These are phyloP conservation scores for Lactarius psammicola DNA, from an alignment of 768 basidiomycete species.

Conservation along the genomic window DNA sequence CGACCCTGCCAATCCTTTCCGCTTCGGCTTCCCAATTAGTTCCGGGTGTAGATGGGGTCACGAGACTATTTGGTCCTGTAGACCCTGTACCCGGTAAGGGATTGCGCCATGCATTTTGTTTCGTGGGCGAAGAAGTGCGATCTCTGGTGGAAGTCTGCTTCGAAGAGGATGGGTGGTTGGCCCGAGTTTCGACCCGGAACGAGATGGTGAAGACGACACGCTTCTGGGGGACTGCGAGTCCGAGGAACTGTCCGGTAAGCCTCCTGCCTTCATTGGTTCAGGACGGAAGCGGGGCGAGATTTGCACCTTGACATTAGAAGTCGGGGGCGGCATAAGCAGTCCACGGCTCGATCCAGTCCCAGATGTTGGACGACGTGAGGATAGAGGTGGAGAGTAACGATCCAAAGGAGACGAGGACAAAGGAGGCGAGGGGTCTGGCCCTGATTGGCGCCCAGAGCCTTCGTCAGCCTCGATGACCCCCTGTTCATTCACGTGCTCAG, in stretches of 20 bases:
- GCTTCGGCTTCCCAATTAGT: slow-evolving; percentile 14
- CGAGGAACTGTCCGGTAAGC: slow-evolving; percentile 15
- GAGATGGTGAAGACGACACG: slow-evolving; percentile 9
- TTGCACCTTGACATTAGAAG: slow-evolving; percentile 54
- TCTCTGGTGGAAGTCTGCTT: neutral
- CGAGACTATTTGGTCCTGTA: neutral
- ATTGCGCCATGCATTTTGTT: slow-evolving; percentile 37
- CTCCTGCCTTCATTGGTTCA: slow-evolving; percentile 58
- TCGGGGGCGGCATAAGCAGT: slow-evolving; percentile 32
- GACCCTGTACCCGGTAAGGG: slow-evolving; percentile 33
- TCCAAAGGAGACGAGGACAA: slow-evolving; percentile 16
- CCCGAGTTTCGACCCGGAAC: slow-evolving; percentile 20
- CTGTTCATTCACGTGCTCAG: slow-evolving; percentile 39
- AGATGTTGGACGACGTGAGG: slow-evolving; percentile 30
- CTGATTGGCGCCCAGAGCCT: slow-evolving; percentile 16
- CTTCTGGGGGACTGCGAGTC: slow-evolving; percentile 32
- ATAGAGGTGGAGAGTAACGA: slow-evolving; percentile 26
- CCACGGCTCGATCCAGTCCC: slow-evolving; percentile 27
- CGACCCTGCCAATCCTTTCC: slow-evolving; percentile 16
- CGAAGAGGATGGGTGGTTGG: slow-evolving; percentile 17
- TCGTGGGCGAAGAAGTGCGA: slow-evolving; percentile 30
- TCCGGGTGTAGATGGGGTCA: too few species aligned
- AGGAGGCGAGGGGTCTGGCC: slow-evolving; percentile 10
- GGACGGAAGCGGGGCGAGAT: slow-evolving; percentile 46
- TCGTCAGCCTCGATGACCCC: slow-evolving; percentile 55